Conservation (phyloP, 148 eudicot genomes). For the Cornus kousa region DNA sequence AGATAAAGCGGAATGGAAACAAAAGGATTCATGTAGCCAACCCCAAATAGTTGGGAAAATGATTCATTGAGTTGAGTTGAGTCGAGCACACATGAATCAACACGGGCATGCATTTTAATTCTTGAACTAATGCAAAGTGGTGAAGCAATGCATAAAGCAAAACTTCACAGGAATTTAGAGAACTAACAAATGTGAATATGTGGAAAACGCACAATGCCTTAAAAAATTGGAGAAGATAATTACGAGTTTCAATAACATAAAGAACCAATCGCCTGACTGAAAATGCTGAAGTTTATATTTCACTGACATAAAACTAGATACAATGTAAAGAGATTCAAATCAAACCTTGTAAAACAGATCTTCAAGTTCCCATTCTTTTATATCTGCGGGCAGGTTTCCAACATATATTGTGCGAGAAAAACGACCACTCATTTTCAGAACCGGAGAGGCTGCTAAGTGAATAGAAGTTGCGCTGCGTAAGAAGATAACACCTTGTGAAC, state of each 20-base stretch:
- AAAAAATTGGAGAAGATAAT: neutral
- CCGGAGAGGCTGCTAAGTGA: slow-evolving; percentile 4
- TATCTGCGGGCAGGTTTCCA: slow-evolving; percentile 92
- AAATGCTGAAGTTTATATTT: neutral
- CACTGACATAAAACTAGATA: neutral
- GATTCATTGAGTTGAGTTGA: no score
- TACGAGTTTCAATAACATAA: neutral
- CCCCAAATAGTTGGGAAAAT: no score
- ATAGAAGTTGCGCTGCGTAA: slow-evolving; percentile 37
- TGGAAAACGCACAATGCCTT: neutral
- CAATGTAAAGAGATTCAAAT: neutral
- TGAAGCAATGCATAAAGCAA: neutral
- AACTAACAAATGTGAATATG: no score
- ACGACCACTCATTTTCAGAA: slow-evolving; percentile 75
- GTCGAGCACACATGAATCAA: no score
- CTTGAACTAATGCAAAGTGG: neutral
- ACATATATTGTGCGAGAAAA: slow-evolving; percentile 92
- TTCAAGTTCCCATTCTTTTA: slow-evolving; percentile 86
- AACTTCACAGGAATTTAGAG: neutral
- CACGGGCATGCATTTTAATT: no score
- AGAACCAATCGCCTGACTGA: neutral
- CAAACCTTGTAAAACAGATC: slow-evolving; percentile 95
- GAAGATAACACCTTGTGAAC: slow-evolving; percentile 6
- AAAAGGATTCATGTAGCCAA: no score
- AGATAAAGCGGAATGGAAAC: no score